These are phyloP conservation scores for Hippophae tibetana DNA, from an alignment of 306 rosid species.

Conservation along the genomic window DNA sequence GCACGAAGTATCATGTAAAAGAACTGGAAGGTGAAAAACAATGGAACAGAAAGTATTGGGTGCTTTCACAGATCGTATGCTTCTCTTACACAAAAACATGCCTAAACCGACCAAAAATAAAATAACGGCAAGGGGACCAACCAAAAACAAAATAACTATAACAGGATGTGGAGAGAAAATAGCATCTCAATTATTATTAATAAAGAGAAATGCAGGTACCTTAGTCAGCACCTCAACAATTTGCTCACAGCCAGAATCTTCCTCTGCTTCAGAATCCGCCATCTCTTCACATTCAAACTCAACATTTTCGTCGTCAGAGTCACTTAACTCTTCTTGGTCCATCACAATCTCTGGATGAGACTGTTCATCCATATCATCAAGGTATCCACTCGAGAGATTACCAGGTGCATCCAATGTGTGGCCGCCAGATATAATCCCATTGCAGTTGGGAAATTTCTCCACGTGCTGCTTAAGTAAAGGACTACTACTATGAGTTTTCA, in stretches of 20 bases:
- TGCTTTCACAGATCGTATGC: no score
- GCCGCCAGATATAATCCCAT: constrained; percentile 30
- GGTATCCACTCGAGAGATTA: constrained; percentile 32
- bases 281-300: constrained; percentile 96
- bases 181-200: constrained; percentile 6
- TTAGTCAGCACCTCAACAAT: constrained; percentile 38
- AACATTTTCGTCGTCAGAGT: constrained; percentile 84
- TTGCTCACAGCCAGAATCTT: constrained; percentile 59
- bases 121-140: no score
- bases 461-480: constrained; percentile 22
- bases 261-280: constrained; percentile 95
- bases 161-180: background rate
- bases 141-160: background rate
- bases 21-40: no score
- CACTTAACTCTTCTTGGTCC: constrained; percentile 95
- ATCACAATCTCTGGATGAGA: constrained; percentile 79
- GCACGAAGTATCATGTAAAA: no score
- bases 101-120: no score
- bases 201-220: constrained; percentile 32
- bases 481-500: constrained; percentile 19
- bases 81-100: no score
- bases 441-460: constrained; percentile 27
- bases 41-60: no score
- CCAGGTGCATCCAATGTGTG: constrained; percentile 23
- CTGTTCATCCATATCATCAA: constrained; percentile 51